Evolutionary conservation across 352 stramenopile species (phyloP), one percentile per base, ranked within the genome.

Genomic region (Phytophthora nicotianae): DNA sequence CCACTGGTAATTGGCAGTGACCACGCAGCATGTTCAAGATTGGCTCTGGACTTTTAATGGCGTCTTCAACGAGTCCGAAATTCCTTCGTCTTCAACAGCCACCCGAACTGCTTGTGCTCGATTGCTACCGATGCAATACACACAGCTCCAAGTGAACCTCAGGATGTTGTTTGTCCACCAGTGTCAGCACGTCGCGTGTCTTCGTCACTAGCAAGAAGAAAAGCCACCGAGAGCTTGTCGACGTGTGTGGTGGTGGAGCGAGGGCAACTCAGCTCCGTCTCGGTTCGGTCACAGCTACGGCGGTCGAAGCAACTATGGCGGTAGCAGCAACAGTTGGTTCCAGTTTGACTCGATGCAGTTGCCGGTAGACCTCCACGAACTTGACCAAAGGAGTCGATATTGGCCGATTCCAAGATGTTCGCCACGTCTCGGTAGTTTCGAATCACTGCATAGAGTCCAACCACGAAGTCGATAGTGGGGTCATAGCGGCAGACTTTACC

Each of bases 401-500:
- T 66, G 41, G 55, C 66, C 17, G 61, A 63, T 54, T 67, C 14
- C 21, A 74, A 33, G 10, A 55, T 53, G 27, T 20, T 61, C 17
- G n/a, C 46, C 24, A 74, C 66, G 14, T 70, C 66, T 17, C 20
- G 19, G 47, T 61, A 70, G 55, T 67, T 23, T 17, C 41, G 45
- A 17, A 74, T 48, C 10, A 60, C 55, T 17, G 10, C 10, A 21
- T 67, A 50, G 0, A 74, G 56, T 13, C 60, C 66, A 49, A 40
- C 37, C 26, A 68, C 61, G 8, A 74, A 68, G 35, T 74, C 61
- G 16, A 74, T 47, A 0, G 10, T 55, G 3, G 52, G 41, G 6
- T 67, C 61, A 26, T 64, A 71, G 20, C 55, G 48, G 6, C 35
- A 48, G 4, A 74, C 33, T 47, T 71, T 68, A n/a, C 66, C 66